Evolutionary conservation across 768 basidiomycete genomes (phyloP).

Genomic region (Russula earlei): DNA sequence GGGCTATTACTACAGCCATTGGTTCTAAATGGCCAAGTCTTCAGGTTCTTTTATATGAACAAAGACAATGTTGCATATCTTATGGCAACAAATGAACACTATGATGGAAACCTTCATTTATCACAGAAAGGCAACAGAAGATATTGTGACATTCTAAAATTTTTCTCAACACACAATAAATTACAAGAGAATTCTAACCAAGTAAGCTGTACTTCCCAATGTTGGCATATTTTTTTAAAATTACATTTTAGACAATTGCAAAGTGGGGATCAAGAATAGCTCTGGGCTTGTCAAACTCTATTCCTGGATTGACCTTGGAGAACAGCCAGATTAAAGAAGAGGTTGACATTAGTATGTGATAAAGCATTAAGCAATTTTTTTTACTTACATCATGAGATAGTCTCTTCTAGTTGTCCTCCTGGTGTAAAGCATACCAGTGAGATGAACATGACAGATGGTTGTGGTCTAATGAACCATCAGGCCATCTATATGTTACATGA

Average conservation of each 20-base stretch:
- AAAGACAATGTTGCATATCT: slow-evolving; percentile 53
- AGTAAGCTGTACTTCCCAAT: too few relatives aligned
- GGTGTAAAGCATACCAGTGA: slow-evolving; percentile 23
- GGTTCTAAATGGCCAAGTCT: slow-evolving; percentile 45
- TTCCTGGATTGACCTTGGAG: slow-evolving; percentile 41
- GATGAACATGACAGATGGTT: slow-evolving; percentile 58
- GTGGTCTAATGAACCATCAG: slow-evolving; percentile 56
- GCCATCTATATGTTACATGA: slow-evolving; percentile 29
- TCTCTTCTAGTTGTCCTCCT: slow-evolving; percentile 21
- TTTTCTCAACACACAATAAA: slow-evolving; percentile 49
- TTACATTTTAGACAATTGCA: slow-evolving; percentile 38
- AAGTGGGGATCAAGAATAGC: slow-evolving; percentile 60
- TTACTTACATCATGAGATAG: slow-evolving; percentile 18
- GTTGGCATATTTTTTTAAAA: neutral
- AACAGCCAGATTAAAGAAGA: slow-evolving; percentile 30
- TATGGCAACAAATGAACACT: slow-evolving; percentile 42
- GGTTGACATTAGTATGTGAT: slow-evolving; percentile 40
- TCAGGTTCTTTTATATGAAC: slow-evolving; percentile 44
- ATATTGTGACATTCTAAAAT: too few relatives aligned
- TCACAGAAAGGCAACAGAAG: too few relatives aligned
- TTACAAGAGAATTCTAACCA: slow-evolving; percentile 38
- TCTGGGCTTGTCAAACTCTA: slow-evolving; percentile 54
- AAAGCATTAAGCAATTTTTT: neutral
- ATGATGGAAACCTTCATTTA: slow-evolving; percentile 6
- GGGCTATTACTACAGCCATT: slow-evolving; percentile 41